Evolutionary conservation across 2,329 filamentous ascomycete genomes (phyloP).

Genomic region (Thermomyces lanuginosus): DNA sequence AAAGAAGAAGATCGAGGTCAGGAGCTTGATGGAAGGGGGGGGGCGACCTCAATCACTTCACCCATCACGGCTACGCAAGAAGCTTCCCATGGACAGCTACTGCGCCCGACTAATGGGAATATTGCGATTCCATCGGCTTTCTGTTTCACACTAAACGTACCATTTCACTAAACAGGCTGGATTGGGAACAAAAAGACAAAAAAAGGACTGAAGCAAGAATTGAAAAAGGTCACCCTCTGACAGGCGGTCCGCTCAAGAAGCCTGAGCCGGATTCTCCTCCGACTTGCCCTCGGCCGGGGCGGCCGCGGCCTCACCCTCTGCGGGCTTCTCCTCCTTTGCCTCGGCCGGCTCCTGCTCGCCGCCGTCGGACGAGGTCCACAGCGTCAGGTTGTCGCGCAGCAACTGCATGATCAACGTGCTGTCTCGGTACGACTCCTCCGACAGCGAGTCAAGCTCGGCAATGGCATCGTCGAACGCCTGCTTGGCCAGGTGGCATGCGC

Average conservation of each 20-base stretch:
- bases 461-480: conserved; percentile 98
- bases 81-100: too few species aligned
- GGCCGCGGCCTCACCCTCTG: conserved; percentile 32
- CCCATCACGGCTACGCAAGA: too few species aligned
- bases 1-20: too few species aligned
- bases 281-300: conserved; percentile 24
- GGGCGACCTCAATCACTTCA: too few species aligned
- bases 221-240: conserved; percentile 13
- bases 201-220: conserved; percentile 24
- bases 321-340: conserved; percentile 46
- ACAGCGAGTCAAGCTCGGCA: conserved; percentile 93
- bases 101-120: too few species aligned
- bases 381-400: conserved; percentile 90
- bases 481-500: conserved; percentile 95
- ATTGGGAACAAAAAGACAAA: conserved; percentile 10
- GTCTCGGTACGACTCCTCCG: conserved; percentile 96
- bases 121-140: too few species aligned
- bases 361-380: conserved; percentile 91
- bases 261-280: conserved; percentile 20
- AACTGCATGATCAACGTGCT: conserved; percentile 99
- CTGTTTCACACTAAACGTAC: too few species aligned
- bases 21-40: too few species aligned
- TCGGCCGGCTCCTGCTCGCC: conserved; percentile 48
- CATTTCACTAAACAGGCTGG: conserved; percentile 3
- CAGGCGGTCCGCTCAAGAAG: conserved; percentile 3